phyloP scores from a whole-genome alignment of 345 rosid genomes.

The Populus simonii region DNA sequence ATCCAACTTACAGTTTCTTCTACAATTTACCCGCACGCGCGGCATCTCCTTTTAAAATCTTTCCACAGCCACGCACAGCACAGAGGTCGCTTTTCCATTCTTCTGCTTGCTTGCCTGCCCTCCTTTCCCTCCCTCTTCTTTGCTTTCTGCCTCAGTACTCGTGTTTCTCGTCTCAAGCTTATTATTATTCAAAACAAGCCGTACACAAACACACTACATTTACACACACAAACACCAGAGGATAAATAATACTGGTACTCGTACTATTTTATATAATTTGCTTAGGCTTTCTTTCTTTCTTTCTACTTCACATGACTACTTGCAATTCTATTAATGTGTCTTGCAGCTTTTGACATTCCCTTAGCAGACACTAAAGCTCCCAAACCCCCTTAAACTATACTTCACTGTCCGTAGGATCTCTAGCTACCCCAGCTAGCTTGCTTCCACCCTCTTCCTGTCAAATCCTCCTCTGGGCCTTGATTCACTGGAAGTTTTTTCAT shows the following conservation, averaged over 20 bases:
- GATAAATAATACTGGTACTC: not conserved
- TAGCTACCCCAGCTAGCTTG: not conserved
- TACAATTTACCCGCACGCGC: conserved; percentile 44
- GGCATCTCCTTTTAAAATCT: conserved; percentile 6
- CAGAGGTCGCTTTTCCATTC: not conserved
- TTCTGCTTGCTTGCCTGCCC: not conserved
- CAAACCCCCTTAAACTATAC: conserved; percentile 18
- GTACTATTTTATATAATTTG: not conserved
- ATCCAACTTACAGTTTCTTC: not conserved
- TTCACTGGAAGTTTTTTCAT: not conserved
- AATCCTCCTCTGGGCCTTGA: not conserved
- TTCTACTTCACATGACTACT: conserved; percentile 23
- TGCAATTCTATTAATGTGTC: conserved; percentile 22
- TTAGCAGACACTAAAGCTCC: conserved; percentile 45
- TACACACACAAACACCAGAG: not conserved
- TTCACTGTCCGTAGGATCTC: conserved; percentile 5
- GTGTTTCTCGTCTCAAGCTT: not conserved
- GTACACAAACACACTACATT: conserved; percentile 2
- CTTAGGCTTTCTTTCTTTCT: not conserved
- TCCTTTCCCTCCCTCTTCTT: too few relatives aligned
- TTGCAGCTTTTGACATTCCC: conserved; percentile 68
- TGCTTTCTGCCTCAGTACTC: not conserved
- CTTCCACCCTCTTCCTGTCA: not conserved
- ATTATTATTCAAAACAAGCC: not conserved
- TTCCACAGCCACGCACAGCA: not conserved